Conservation (phyloP, 805 yeast genomes). For the Pachysolen tannophilus region DNA sequence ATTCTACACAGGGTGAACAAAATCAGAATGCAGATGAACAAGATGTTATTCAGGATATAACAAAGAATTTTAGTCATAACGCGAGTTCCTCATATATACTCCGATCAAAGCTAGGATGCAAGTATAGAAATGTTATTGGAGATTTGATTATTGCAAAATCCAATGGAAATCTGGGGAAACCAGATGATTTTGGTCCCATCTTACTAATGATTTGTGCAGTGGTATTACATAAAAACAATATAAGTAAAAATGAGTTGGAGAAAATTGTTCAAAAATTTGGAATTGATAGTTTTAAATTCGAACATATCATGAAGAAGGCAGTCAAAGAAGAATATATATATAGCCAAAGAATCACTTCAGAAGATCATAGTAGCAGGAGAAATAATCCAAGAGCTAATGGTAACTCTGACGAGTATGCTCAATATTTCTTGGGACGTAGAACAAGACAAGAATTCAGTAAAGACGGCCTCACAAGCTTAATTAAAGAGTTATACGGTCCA, state of each 20-base stretch:
- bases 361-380: slow-evolving; percentile 2
- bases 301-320: slow-evolving; percentile 2
- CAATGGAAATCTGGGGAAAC: slow-evolving; percentile 6
- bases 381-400: slow-evolving; percentile 15
- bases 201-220: slow-evolving; percentile 18
- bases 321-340: slow-evolving; percentile 5
- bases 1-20: background rate
- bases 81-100: slow-evolving; percentile 19
- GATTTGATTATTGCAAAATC: slow-evolving; percentile 12
- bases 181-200: slow-evolving; percentile 19
- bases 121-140: slow-evolving; percentile 15
- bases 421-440: slow-evolving; percentile 19
- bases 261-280: slow-evolving; percentile 18
- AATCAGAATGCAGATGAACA: slow-evolving; percentile 1
- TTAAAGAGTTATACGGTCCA: slow-evolving; percentile 17
- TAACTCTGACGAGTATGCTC: slow-evolving; percentile 14
- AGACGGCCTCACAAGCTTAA: slow-evolving; percentile 16
- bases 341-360: slow-evolving; percentile 1
- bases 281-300: slow-evolving; percentile 4
- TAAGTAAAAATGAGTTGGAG: slow-evolving; percentile 22
- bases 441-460: slow-evolving; percentile 18
- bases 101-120: slow-evolving; percentile 14
- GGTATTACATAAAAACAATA: slow-evolving; percentile 19
- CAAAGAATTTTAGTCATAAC: background rate
- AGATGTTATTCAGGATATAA: background rate